Evolutionary conservation across 345 rosid genomes (phyloP), one percentile per base, ranked within the genome.

Genomic region (Boechera divaricarpa): DNA sequence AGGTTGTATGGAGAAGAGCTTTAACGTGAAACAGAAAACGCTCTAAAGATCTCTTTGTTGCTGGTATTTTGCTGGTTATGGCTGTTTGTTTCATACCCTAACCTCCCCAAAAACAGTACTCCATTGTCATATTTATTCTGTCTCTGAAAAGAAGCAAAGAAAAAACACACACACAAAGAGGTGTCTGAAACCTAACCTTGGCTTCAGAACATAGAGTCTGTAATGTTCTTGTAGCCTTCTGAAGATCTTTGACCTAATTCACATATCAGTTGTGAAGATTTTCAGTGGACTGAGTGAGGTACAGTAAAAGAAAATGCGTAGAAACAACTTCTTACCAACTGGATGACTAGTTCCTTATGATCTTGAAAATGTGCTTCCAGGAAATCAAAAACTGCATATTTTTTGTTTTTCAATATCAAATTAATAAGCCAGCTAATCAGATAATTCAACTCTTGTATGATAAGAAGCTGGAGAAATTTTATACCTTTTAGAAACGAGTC

Each of bases 141-240:
- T 60, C 28, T 21, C 62, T 52, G 21, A 48, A 5, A 53, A 66
- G 63, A 53, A 21, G 26, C 33, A 44, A n/a, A 42, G 41, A 2
- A 9, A 36, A 7, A 8, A 41, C 24, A 66, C 39, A 41, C n/a
- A 61, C 10, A 1, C 38, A 71, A 24, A 26, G 7, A 31, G 21
- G 48, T 41, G 4, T 58, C 48, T 69, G 31, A 69, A 31, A 69
- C 83, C 83, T 80, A 70, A 92, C 96, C 93, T 92, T 92, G 70
- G 97, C 98, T 83, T 93, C 98, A 63, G 93, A 90, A 78, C 97
- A 93, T 11, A 90, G 62, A 60, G 96, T 88, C 85, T 93, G 98
- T 77, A 90, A 83, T 32, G 91, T 90, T 82, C 94, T 85, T 69
- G 94, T 93, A 56, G 94, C 98, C 82, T 88, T 93, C 66, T 93